Evolutionary conservation across 345 rosid species (phyloP).

Genomic region (Microcos paniculata): DNA sequence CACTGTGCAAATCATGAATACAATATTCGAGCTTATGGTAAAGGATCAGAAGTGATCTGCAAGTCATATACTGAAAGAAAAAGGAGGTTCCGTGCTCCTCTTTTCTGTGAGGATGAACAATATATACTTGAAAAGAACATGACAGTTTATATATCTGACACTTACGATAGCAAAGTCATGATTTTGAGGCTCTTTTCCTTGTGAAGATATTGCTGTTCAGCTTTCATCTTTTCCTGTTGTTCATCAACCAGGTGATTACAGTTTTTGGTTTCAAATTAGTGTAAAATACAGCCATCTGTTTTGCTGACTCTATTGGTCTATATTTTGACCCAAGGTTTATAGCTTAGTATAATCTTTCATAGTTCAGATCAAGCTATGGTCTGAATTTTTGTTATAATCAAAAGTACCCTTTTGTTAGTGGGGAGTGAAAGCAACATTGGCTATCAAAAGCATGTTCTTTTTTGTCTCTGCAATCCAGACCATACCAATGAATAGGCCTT

Average conservation of each 20-base stretch:
- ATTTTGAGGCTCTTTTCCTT: neutral
- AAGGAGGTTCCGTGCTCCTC: neutral
- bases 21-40: neutral
- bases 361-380: neutral
- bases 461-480: neutral
- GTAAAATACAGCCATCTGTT: neutral
- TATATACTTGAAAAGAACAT: neutral
- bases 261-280: neutral
- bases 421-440: slow-evolving; percentile 3
- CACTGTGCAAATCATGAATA: neutral
- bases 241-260: neutral
- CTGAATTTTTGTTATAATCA: neutral
- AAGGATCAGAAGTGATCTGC: neutral
- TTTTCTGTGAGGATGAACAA: neutral
- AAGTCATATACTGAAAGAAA: neutral
- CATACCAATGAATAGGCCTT: neutral
- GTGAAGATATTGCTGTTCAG: neutral
- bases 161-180: neutral
- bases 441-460: slow-evolving; percentile 7
- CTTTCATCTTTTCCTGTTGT: neutral
- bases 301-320: neutral
- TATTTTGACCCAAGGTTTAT: neutral
- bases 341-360: neutral
- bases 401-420: neutral
- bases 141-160: neutral